Base-by-base conservation (phyloP, 2,329 filamentous ascomycete species). In the Aspergillus sp. region DNA sequence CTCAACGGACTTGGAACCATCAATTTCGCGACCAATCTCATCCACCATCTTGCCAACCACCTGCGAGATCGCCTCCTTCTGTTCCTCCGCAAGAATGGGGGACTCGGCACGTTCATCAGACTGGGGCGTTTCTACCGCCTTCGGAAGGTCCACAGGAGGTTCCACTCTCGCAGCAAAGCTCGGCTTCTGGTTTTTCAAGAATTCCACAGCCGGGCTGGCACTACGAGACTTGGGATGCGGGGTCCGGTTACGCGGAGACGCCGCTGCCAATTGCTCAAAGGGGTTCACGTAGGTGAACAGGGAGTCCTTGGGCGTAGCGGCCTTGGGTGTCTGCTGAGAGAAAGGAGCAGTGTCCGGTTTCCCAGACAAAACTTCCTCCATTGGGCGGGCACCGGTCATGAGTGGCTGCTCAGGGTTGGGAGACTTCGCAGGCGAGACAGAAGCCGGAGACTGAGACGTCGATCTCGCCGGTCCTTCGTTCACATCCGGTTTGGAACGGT, bases 221-320 rank as follows among this genome's bases (percentile, higher is more conserved):
- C 66, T 60, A 66, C 72, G 65, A 46, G 65, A 60, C 44, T 65
- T 62, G 30, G 62, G 61, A 57, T 76, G 76, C n/a, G 78, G 74
- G 22, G 77, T 77, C 47, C 71, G 72, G 53, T 80, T 81, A 45
- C 79, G 78, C 33, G 82, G 81, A 52, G 82, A 85, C 2, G 82
- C 82, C 39, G 82, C 81, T 49, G 82, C 79, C 52, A 88, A 71
- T 59, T 85, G 77, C 49, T 87, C 83, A 58, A 88, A 88, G 1
- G 84, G 84, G 58, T 88, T 88, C 58, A 83, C 76, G 66, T 87
- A 86, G 23, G 78, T 86, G 64, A 87, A 87, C 46, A 84, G 74
- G 46, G 76, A 64, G 55, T 65, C 66, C 55, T 60, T 65, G 41
- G 68, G 66, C 6, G 67, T 59, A 1, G 67, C 49, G 32, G 67